Percentiles rank a stretch among this genome's conserved stretches.
Evolutionary conservation across 2,329 filamentous ascomycete genomes (phyloP).

Genomic region (Shiraia bambusicola): DNA sequence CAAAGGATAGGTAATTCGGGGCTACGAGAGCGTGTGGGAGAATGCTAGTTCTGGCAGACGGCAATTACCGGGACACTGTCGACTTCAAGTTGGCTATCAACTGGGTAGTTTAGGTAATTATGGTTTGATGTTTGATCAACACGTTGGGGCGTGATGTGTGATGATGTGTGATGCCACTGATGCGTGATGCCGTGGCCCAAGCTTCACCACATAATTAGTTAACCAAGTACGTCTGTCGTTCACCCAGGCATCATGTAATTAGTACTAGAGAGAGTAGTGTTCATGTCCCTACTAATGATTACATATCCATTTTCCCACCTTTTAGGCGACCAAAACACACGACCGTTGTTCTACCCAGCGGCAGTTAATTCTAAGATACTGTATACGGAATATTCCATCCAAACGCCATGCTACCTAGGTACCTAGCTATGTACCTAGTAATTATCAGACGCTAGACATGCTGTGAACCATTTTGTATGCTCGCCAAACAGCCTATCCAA

Average conservation of each 20-base stretch:
- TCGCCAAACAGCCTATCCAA: background rate
- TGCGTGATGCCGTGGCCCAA: background rate
- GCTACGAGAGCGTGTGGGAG: background rate
- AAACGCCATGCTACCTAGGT: slow-evolving; percentile 1
- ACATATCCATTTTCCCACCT: background rate
- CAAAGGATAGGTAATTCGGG: slow-evolving; percentile 6
- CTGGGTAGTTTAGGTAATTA: too few species aligned
- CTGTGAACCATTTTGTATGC: background rate
- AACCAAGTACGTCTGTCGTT: too few species aligned
- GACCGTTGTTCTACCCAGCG: background rate
- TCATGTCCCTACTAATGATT: background rate
- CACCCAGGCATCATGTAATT: too few species aligned
- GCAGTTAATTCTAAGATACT: background rate
- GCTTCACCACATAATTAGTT: background rate
- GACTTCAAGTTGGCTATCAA: background rate
- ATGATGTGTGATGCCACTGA: too few species aligned
- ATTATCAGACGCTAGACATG: background rate
- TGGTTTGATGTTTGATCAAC: background rate
- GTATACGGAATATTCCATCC: too few species aligned
- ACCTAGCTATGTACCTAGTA: too few species aligned
- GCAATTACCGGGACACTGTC: background rate
- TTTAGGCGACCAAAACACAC: too few species aligned
- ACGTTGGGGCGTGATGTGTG: too few species aligned
- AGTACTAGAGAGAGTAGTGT: too few species aligned
- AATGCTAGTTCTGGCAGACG: background rate